Conservation (phyloP, 768 basidiomycete genomes). For the Rhizopogon rudus region DNA sequence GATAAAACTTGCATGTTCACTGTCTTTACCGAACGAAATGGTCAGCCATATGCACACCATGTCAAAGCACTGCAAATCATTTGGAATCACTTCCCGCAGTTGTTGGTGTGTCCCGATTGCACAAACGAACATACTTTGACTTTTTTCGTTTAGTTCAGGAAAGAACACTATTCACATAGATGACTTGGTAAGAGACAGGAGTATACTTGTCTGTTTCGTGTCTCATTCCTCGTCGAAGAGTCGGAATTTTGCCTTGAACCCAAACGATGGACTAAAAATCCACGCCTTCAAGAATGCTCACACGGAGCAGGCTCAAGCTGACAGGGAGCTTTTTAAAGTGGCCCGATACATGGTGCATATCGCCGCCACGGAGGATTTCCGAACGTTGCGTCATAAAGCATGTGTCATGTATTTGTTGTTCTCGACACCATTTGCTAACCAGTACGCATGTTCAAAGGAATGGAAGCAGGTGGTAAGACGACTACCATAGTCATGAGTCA, state of each 20-base stretch:
- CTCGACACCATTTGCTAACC: neutral
- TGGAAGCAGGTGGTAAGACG: slow-evolving; percentile 28
- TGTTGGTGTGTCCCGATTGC: slow-evolving; percentile 34
- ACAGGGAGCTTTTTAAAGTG: slow-evolving; percentile 68
- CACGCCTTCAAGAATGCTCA: slow-evolving; percentile 77
- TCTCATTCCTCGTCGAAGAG: slow-evolving; percentile 33
- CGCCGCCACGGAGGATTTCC: slow-evolving; percentile 55
- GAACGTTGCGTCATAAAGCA: slow-evolving; percentile 63
- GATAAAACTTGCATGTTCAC: slow-evolving; percentile 91
- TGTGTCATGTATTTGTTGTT: slow-evolving; percentile 9
- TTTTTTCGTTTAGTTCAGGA: slow-evolving; percentile 38
- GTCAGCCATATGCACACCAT: slow-evolving; percentile 72
- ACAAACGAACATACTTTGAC: neutral
- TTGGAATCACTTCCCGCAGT: slow-evolving; percentile 84
- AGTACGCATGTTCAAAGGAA: slow-evolving; percentile 14
- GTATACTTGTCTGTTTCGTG: neutral
- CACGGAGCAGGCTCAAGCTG: slow-evolving; percentile 54
- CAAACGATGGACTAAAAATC: slow-evolving; percentile 78
- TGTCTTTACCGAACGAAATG: slow-evolving; percentile 71
- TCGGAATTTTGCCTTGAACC: slow-evolving; percentile 87
- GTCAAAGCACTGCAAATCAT: slow-evolving; percentile 83
- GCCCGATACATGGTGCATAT: slow-evolving; percentile 62
- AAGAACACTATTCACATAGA: slow-evolving; percentile 85
- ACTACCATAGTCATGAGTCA: slow-evolving; percentile 12
- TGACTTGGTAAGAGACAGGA: slow-evolving; percentile 53